Evolutionary conservation across 768 basidiomycete genomes (phyloP).

Genomic region (Peribolospora kevripleyi): DNA sequence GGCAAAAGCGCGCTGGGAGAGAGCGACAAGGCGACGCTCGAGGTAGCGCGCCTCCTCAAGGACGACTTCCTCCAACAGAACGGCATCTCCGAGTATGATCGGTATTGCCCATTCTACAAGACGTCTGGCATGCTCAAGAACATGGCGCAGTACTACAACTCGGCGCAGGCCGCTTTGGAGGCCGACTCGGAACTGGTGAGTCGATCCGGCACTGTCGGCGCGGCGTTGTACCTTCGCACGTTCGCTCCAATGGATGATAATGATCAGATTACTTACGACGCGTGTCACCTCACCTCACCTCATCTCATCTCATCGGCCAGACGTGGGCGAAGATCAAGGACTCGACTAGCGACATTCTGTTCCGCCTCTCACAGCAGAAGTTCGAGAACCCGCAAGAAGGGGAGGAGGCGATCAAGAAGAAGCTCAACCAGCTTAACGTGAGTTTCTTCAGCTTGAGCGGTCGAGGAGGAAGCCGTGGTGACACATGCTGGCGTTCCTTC

Average conservation of each 20-base stretch:
- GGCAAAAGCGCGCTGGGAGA: constrained; percentile 95
- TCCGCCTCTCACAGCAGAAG: constrained; percentile 59
- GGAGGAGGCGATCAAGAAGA: constrained; percentile 54
- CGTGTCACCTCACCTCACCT: not conserved
- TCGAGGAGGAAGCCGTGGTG: too few relatives aligned
- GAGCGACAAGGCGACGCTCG: constrained; percentile 90
- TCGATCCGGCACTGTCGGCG: constrained; percentile 5
- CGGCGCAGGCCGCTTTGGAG: constrained; percentile 61
- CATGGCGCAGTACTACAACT: constrained; percentile 80
- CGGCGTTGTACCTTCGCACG: not conserved
- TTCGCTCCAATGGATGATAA: not conserved
- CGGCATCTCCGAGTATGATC: constrained; percentile 92
- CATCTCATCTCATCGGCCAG: constrained; percentile 12
- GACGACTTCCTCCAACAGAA: constrained; percentile 96
- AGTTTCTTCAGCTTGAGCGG: too few relatives aligned
- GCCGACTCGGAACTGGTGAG: constrained; percentile 32
- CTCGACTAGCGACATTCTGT: constrained; percentile 62
- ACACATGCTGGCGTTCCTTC: too few relatives aligned
- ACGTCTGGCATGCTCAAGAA: constrained; percentile 75
- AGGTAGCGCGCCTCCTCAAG: constrained; percentile 90
- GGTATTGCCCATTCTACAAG: constrained; percentile 98
- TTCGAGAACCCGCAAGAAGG: constrained; percentile 70
- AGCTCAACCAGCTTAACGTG: constrained; percentile 14
- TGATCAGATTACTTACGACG: not conserved
- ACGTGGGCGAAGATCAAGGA: constrained; percentile 77